Evolutionary conservation across 2,329 filamentous ascomycete species (phyloP).

Genomic region (Lasiodiplodia sp.): DNA sequence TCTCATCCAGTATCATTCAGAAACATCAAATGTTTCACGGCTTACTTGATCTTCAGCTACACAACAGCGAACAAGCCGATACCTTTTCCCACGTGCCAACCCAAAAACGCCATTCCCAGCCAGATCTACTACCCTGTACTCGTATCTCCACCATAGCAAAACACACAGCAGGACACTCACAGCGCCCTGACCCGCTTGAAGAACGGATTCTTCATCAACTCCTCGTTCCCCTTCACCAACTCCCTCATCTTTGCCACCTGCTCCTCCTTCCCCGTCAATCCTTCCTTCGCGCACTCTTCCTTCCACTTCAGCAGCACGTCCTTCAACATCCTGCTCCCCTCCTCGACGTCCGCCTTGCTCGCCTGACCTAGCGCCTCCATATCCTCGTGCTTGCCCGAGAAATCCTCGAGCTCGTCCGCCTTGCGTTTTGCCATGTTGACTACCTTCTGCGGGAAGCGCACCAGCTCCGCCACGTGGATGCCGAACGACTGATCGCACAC

Average conservation of each 20-base stretch:
- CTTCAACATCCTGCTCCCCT: conserved; percentile 86
- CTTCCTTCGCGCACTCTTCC: conserved; percentile 69
- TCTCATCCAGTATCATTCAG: too few species aligned
- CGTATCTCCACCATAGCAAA: not conserved
- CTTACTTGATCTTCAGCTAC: not conserved
- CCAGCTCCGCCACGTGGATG: conserved; percentile 96
- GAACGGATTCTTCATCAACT: conserved; percentile 68
- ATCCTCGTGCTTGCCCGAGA: conserved; percentile 77
- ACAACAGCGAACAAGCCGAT: not conserved
- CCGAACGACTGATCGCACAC: conserved; percentile 98
- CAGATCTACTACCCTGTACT: not conserved
- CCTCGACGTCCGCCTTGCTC: conserved; percentile 84
- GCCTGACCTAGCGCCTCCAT: conserved; percentile 46
- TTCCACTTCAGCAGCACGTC: conserved; percentile 87
- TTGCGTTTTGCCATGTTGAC: conserved; percentile 99
- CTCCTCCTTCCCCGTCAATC: conserved; percentile 66
- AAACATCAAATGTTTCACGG: too few species aligned
- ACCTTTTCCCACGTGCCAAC: not conserved
- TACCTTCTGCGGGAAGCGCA: conserved; percentile 95
- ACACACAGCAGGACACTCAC: conserved; percentile 36
- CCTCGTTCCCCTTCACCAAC: conserved; percentile 76
- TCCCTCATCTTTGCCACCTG: conserved; percentile 82
- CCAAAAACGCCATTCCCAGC: not conserved
- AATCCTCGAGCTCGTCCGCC: conserved; percentile 97
- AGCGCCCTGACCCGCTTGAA: conserved; percentile 66